Evolutionary conservation across 306 rosid species (phyloP), one percentile per base, ranked within the genome.

Genomic region (Casuarina glauca): DNA sequence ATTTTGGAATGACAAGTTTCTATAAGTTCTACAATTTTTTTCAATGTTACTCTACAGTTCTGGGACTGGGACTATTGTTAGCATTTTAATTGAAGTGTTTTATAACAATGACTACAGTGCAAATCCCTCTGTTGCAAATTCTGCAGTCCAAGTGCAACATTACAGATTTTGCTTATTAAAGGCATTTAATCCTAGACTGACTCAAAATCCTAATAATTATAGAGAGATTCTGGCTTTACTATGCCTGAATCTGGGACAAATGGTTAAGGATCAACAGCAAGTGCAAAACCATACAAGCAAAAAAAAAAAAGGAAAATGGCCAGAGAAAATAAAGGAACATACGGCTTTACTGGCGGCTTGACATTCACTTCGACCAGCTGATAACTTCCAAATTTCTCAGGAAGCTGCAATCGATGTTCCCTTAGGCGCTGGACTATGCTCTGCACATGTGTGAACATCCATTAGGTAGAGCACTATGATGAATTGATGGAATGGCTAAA

Each of bases 401-500:
- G 98, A 85, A 96, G 91, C 48, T 86, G 88, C 86, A 96, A 49
- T 19, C 0, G 90, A 78, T 90, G 93, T 63, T 87, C 94, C 39
- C 82, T 83, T 74, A 96, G 83, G 81, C 72, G 86, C 61, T 88
- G 52, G 84, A 91, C 76, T 78, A 96, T 93, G 72, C 77, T 85
- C 99, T 96, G 96, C 69, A 67, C 19, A 77, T 12, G 66, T 48
- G 16, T 32, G 71, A 67, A 72, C 79, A 73, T 58, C 73, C 66
- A 86, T 63, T 42, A 67, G 70, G 71, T 67, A n/a, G 42, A 67
- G 50, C 71, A 17, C 16, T 17, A 41, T 41, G 8, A 1, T 32
- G n/a, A 9, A 16, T 67, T 67, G 71, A 42, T n/a, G 71, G 71
- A 67, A 36, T 67, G 32, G 71, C 36, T 17, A 49, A 50, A 86